A percentile compares a stretch with the other conserved stretches of the same genome.
These are phyloP conservation scores for Aspergillus eucalypticola DNA, from an alignment of 2,329 filamentous ascomycete genomes.

Conservation along the genomic window DNA sequence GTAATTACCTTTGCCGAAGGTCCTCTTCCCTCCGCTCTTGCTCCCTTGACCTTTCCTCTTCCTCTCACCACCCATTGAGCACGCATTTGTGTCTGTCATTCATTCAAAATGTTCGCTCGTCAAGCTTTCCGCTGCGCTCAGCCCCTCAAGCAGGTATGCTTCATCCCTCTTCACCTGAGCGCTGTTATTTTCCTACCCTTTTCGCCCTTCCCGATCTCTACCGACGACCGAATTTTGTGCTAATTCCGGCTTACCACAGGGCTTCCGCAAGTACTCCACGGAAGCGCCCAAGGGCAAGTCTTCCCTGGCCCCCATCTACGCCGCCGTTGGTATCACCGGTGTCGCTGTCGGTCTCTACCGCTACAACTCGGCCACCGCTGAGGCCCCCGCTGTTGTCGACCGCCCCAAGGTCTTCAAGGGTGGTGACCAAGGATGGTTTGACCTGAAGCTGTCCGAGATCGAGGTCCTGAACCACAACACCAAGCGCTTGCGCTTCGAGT, in stretches of 20 bases:
- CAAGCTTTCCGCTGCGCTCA: conserved; percentile 64
- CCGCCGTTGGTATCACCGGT: conserved; percentile 40
- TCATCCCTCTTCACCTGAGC: neutral
- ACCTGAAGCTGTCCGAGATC: conserved; percentile 74
- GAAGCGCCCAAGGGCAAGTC: conserved; percentile 54
- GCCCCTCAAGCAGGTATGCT: conserved; percentile 65
- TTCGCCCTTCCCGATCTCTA: neutral
- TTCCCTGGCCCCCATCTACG: conserved; percentile 61
- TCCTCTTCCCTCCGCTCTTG: conserved; percentile 1
- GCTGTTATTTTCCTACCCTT: neutral
- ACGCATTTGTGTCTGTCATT: conserved; percentile 16
- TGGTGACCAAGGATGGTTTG: conserved; percentile 85
- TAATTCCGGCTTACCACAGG: conserved; percentile 43
- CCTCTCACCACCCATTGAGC: conserved; percentile 19
- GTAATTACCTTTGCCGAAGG: conserved; percentile 1
- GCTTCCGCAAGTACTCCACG: conserved; percentile 73
- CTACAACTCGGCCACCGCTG: conserved; percentile 37
- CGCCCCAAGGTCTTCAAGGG: conserved; percentile 67
- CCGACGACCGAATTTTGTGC: conserved; percentile 2
- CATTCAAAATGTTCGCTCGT: conserved; percentile 65
- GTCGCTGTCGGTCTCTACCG: conserved; percentile 60
- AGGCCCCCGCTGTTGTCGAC: conserved; percentile 34
- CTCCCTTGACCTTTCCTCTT: conserved; percentile 14
- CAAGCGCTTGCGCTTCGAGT: conserved; percentile 84
- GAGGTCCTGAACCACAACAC: conserved; percentile 90